These are phyloP conservation scores for Ustanciosporium gigantosporum DNA, from an alignment of 1,284 basidiomycete genomes.

Conservation along the genomic window DNA sequence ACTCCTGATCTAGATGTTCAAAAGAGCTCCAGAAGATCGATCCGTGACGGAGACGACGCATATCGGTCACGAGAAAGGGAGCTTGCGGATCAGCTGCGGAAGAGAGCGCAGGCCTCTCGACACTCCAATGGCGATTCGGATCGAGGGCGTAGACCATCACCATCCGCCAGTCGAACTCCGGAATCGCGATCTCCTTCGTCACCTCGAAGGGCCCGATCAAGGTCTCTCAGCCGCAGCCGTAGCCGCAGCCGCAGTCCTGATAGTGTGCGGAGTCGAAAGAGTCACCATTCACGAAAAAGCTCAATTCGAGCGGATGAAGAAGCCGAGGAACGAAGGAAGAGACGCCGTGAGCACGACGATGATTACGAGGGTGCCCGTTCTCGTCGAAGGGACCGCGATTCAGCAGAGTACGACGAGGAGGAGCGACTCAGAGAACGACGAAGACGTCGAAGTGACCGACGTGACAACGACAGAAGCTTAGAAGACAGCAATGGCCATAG, in stretches of 20 bases:
- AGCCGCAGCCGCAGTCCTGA: constrained; percentile 27
- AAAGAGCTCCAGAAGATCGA: constrained; percentile 3
- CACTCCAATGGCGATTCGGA: constrained; percentile 2
- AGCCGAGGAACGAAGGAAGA: constrained; percentile 48
- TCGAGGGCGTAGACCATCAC: constrained; percentile 9
- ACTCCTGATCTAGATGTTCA: constrained; percentile 21
- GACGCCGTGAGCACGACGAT: constrained; percentile 32
- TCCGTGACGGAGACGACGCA: constrained; percentile 3
- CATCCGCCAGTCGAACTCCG: not conserved
- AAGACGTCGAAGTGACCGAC: constrained; percentile 29
- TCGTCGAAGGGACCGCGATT: constrained; percentile 49
- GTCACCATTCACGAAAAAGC: constrained; percentile 21
- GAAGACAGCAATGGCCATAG: not conserved
- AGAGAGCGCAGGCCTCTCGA: constrained; percentile 41
- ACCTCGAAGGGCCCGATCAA: constrained; percentile 17
- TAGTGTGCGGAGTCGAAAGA: constrained; percentile 11
- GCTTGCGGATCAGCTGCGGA: constrained; percentile 55
- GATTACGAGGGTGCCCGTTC: constrained; percentile 1
- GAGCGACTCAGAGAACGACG: constrained; percentile 63
- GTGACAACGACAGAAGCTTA: constrained; percentile 26
- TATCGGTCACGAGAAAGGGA: constrained; percentile 46
- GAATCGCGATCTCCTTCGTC: not conserved
- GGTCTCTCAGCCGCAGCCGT: constrained; percentile 14
- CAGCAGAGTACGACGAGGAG: constrained; percentile 22
- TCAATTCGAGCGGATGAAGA: constrained; percentile 50